A percentile compares a stretch with the other conserved stretches of the same genome.
These are phyloP conservation scores for Lolium multiflorum DNA, from an alignment of 176 grass and related monocot genomes.

Conservation along the genomic window DNA sequence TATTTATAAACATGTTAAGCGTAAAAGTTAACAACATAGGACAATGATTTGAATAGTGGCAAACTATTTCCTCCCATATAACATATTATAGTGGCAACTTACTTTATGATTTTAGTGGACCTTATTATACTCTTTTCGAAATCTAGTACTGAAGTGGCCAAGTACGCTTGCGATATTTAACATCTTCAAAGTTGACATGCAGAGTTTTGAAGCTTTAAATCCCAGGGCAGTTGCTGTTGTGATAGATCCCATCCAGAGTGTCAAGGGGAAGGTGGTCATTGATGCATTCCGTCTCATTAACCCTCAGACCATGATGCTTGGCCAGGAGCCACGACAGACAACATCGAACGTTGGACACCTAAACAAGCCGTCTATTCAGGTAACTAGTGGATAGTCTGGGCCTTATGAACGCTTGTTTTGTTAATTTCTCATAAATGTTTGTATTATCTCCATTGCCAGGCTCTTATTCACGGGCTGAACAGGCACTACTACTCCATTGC, in stretches of 20 bases:
- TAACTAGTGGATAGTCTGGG: conserved; percentile 25
- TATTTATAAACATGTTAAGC: no score
- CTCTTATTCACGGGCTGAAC: conserved; percentile 95
- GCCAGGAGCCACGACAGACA: conserved; percentile 92
- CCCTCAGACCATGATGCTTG: conserved; percentile 99
- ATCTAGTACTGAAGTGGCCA: background rate
- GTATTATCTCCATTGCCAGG: conserved; percentile 49
- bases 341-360: conserved; percentile 98
- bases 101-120: no score
- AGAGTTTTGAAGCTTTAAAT: conserved; percentile 99
- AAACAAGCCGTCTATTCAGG: conserved; percentile 99
- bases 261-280: conserved; percentile 98
- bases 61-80: no score
- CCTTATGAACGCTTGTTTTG: background rate
- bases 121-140: background rate
- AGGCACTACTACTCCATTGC: conserved; percentile 99
- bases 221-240: conserved; percentile 97
- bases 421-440: conserved; percentile 17
- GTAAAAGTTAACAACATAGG: no score
- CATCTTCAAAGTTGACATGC: conserved; percentile 36
- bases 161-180: conserved; percentile 19
- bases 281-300: conserved; percentile 98
- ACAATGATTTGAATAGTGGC: no score
- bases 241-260: conserved; percentile 97
- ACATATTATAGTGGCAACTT: no score